Conservation (phyloP, 306 rosid genomes). For the Nissolia schottii region DNA sequence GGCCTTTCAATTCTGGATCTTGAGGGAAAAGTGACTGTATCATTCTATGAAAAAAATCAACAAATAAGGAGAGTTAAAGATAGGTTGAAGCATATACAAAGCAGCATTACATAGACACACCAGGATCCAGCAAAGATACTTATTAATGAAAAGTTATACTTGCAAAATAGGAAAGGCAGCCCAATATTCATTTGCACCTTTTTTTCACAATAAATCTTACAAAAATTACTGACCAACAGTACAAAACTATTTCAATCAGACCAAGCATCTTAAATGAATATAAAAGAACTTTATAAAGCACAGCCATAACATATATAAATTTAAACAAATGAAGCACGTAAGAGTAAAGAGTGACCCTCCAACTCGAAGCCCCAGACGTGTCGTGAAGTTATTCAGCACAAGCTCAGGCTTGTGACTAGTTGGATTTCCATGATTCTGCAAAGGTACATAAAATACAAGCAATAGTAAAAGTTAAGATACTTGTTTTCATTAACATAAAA, state of each 20-base stretch:
- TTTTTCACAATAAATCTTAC: neutral
- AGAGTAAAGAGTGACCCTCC: conserved; percentile 60
- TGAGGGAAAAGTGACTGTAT: conserved; percentile 87
- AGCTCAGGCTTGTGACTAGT: conserved; percentile 91
- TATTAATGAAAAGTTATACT: neutral
- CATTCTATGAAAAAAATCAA: conserved; percentile 44
- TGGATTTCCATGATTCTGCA: conserved; percentile 92
- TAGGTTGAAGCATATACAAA: conserved; percentile 15
- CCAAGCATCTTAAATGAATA: neutral
- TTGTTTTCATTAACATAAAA: neutral
- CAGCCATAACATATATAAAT: neutral
- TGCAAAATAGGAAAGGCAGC: neutral
- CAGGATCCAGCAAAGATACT: neutral
- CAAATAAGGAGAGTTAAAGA: neutral
- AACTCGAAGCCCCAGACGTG: conserved; percentile 84
- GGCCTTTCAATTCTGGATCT: conserved; percentile 81
- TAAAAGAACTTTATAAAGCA: neutral
- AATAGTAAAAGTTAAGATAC: neutral
- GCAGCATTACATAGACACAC: neutral
- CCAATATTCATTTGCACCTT: neutral
- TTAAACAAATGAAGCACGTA: neutral
- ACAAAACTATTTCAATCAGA: neutral
- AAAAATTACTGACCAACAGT: neutral
- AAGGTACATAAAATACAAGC: neutral
- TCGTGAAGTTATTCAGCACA: conserved; percentile 69